A percentile compares a stretch with the other conserved stretches of the same genome.
These are phyloP conservation scores for Saccharomycopsis sp. DNA, from an alignment of 805 yeast species.

Conservation along the genomic window DNA sequence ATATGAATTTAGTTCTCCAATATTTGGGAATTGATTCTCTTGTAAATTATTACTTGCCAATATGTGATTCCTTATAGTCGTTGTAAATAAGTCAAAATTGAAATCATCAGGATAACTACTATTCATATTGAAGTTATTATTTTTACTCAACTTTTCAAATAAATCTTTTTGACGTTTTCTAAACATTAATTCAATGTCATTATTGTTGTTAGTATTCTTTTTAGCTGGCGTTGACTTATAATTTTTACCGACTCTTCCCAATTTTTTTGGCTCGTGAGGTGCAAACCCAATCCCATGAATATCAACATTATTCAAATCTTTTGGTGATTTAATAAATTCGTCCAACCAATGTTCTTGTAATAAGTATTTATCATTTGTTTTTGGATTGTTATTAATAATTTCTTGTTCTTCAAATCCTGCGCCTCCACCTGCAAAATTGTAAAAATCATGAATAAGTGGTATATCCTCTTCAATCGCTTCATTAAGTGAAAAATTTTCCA, in stretches of 20 bases:
- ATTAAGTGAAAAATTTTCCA: constrained; percentile 6
- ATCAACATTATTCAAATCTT: constrained; percentile 49
- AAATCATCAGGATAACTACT: constrained; percentile 9
- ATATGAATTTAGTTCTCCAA: constrained; percentile 71
- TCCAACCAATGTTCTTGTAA: constrained; percentile 54
- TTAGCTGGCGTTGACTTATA: constrained; percentile 4
- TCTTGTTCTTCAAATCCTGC: constrained; percentile 29
- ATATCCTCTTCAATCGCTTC: constrained; percentile 25
- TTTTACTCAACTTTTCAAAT: constrained; percentile 35
- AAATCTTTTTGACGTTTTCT: constrained; percentile 61
- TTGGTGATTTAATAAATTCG: constrained; percentile 62
- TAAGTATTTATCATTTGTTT: neutral
- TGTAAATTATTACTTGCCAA: constrained; percentile 46
- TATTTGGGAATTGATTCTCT: constrained; percentile 61
- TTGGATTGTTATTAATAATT: constrained; percentile 2
- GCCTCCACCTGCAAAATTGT: constrained; percentile 37
- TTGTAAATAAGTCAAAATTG: constrained; percentile 18
- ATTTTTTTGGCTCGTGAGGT: constrained; percentile 1
- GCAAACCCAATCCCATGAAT: constrained; percentile 53
- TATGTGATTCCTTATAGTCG: constrained; percentile 33
- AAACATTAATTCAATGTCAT: constrained; percentile 54
- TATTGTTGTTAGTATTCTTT: too few relatives aligned
- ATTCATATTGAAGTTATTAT: constrained; percentile 4
- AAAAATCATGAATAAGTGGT: constrained; percentile 33
- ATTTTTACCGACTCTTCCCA: neutral